Evolutionary conservation across 108 stramenopile species (phyloP), one percentile per base, ranked within the genome.

Genomic region (Pinguiococcus pyrenoidosus): DNA sequence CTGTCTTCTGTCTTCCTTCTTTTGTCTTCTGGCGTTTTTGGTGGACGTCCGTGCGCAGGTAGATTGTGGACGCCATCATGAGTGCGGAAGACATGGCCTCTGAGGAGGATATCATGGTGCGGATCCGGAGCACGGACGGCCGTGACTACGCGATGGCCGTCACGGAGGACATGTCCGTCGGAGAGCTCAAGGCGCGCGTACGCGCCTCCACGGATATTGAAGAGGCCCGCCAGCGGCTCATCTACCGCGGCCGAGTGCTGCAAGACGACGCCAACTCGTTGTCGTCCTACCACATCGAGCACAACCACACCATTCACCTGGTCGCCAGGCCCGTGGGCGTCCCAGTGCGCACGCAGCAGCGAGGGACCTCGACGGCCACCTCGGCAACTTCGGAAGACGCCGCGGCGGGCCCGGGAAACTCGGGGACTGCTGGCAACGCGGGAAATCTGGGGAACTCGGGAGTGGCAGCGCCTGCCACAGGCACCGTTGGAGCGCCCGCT

Each of bases 241-340:
- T 69, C 49, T 69, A 66, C 33, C 49, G 68, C 8, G 68, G 68
- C 12, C 65, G 61, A 46, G 68, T 69, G 6, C 54, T 69, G 13
- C n/a, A n/a, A n/a, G 49, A 25, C 20, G 68, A 69, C 25, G 54
- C 29, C 4, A 29, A 66, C 0, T 13, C 35, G 17, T 29, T 69
- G 4, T 27, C 28, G n/a, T 29, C 35, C 4, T 69, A 69, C 42
- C 59, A 61, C n/a, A 59, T 69, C 2, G 68, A 69, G 32, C 26
- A 43, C 44, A 65, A 65, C 17, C 68, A 69, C 28, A 66, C 26
- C 35, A 35, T 69, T 12, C 68, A 69, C 57, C 61, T 66, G 64
- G 68, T 69, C 29, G 68, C 64, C 4, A 40, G 58, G 14, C 68
- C 68, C 12, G 33, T 12, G 3, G 58, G 49, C 26, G 38, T 64